Conservation (phyloP, 164 flowering plant species). For the Liriodendron chinense region DNA sequence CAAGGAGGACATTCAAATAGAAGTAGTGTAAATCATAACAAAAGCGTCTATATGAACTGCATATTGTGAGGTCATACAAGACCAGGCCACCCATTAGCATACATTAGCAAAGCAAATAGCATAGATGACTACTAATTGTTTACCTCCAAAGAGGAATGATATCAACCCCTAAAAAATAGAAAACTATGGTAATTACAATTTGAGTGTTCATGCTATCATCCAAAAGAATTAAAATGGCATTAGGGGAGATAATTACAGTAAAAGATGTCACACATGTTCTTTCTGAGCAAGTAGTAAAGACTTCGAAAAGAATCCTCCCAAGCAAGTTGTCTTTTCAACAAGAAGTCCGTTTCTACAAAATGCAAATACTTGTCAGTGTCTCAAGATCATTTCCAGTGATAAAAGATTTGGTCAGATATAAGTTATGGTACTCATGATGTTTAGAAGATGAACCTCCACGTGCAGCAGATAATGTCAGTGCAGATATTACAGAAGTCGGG, state of each 20-base stretch:
- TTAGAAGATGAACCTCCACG: constrained; percentile 60
- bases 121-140: neutral
- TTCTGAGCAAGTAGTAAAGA: constrained; percentile 89
- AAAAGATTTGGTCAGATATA: neutral
- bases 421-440: neutral
- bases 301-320: constrained; percentile 95
- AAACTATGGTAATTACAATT: no score
- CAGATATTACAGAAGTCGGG: constrained; percentile 68
- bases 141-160: neutral
- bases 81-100: neutral
- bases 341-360: constrained; percentile 58
- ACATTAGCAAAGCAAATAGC: neutral
- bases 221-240: neutral
- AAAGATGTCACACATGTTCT: constrained; percentile 62
- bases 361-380: neutral
- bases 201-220: neutral
- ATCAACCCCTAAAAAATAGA: neutral
- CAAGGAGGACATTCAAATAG: no score
- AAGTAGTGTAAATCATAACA: no score
- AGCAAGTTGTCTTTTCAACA: constrained; percentile 59
- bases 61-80: neutral
- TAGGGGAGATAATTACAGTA: constrained; percentile 55
- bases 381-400: neutral
- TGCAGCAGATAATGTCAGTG: constrained; percentile 48
- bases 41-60: no score